A percentile compares a stretch with the other conserved stretches of the same genome.
Conservation (phyloP, 257 asterid genomes). For the Nicotiana tomentosiformis region DNA sequence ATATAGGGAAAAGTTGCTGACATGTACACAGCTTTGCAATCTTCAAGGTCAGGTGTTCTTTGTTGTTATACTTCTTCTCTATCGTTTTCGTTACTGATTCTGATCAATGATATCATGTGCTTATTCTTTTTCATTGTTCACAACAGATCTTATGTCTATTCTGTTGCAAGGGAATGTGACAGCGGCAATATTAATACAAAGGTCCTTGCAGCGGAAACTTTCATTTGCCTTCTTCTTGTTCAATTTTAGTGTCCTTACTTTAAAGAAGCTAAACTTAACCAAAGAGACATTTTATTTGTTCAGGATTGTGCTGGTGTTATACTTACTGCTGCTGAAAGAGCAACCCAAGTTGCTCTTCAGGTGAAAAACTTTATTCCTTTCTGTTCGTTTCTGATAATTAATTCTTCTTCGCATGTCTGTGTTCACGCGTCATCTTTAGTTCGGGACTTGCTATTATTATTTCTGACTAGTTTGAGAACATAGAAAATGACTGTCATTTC, state of each 20-base stretch:
- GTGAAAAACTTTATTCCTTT: constrained; percentile 25
- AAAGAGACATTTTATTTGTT: neutral
- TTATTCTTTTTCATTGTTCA: constrained; percentile 1
- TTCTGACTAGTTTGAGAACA: neutral
- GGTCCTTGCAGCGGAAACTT: constrained; percentile 31
- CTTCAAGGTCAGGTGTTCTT: constrained; percentile 59
- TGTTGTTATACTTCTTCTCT: neutral
- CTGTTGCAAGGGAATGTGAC: constrained; percentile 96
- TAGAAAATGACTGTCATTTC: neutral
- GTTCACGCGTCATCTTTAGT: neutral
- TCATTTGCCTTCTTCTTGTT: neutral
- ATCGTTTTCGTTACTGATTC: neutral
- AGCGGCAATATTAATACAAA: constrained; percentile 59
- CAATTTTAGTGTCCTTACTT: neutral
- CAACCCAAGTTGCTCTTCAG: constrained; percentile 99
- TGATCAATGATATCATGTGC: neutral
- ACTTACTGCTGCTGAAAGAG: constrained; percentile 90
- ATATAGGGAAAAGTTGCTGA: constrained; percentile 95
- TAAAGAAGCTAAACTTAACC: neutral
- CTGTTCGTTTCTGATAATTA: neutral
- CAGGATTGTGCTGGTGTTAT: constrained; percentile 99
- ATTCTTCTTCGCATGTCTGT: neutral
- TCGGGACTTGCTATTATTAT: neutral
- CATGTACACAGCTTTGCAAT: constrained; percentile 87
- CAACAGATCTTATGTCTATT: constrained; percentile 81